Conservation (phyloP, 2,329 filamentous ascomycete species). For the Verticillium nonalfalfae region DNA sequence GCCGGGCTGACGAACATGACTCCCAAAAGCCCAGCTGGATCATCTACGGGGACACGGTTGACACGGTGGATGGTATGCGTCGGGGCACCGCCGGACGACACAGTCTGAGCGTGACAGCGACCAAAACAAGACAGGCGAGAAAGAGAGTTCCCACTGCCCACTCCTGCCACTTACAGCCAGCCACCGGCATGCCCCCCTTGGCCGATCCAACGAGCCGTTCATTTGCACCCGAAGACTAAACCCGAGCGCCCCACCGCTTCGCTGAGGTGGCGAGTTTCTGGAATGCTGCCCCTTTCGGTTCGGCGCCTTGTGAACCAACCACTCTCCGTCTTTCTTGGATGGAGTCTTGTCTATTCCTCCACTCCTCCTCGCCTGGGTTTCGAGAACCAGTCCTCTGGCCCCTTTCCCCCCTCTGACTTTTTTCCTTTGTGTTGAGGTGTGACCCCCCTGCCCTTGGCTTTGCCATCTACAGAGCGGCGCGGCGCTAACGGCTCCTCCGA, state of each 20-base stretch:
- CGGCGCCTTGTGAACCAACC: not conserved
- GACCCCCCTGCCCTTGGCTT: not conserved
- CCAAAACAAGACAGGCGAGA: no score
- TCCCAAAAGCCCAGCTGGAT: not conserved
- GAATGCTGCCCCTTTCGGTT: conserved; percentile 5
- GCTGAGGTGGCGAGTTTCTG: conserved; percentile 3
- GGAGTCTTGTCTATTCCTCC: not conserved
- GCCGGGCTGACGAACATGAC: not conserved
- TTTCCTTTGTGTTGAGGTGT: not conserved
- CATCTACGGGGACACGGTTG: not conserved
- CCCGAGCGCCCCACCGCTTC: not conserved
- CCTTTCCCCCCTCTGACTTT: not conserved
- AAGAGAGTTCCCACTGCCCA: no score
- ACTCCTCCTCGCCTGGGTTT: not conserved
- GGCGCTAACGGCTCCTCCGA: not conserved
- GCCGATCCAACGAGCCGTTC: not conserved
- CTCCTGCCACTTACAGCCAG: no score
- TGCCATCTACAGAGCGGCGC: not conserved
- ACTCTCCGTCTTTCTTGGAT: not conserved
- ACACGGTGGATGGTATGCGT: not conserved
- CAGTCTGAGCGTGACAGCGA: not conserved
- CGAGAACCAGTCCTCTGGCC: not conserved
- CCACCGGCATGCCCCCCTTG: not conserved
- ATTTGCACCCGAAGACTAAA: not conserved
- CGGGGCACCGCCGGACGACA: not conserved